Evolutionary conservation across 192 early-diverging fungal species (phyloP).

Genomic region (Chytriomyces sp.): DNA sequence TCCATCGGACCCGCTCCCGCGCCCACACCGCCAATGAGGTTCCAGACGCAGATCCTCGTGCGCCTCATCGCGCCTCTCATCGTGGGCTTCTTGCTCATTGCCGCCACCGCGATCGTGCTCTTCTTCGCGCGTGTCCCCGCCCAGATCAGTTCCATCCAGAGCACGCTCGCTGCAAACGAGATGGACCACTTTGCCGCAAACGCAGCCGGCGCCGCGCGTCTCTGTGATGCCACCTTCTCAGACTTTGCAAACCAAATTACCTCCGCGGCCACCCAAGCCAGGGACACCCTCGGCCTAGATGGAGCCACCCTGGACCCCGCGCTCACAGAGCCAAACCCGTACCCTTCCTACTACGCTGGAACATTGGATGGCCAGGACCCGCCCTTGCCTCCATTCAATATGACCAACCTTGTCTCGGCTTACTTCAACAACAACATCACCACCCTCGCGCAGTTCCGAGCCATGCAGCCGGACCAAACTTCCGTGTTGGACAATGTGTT

Average conservation of each 20-base stretch:
- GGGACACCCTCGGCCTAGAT: conserved; percentile 14
- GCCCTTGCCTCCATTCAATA: not conserved
- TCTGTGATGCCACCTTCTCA: conserved; percentile 18
- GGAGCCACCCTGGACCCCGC: not conserved
- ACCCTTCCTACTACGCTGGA: conserved; percentile 22
- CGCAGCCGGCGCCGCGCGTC: not conserved
- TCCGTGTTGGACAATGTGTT: conserved; percentile 26
- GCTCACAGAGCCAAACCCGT: not conserved
- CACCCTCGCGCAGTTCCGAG: conserved; percentile 7
- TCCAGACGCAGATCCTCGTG: conserved; percentile 15
- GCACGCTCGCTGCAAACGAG: not conserved
- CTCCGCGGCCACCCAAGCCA: not conserved
- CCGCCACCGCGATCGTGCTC: not conserved
- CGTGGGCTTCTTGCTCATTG: conserved; percentile 21
- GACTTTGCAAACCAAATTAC: conserved; percentile 7
- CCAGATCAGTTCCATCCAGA: conserved; percentile 13
- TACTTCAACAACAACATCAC: conserved; percentile 19
- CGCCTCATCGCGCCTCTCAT: conserved; percentile 22
- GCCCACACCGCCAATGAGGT: conserved; percentile 18
- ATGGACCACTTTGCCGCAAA: not conserved
- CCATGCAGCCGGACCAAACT: conserved; percentile 18
- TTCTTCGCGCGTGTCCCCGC: conserved; percentile 10
- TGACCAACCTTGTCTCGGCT: not conserved
- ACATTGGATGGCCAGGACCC: conserved; percentile 3
- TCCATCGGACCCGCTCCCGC: too few relatives aligned